Evolutionary conservation across 2,329 filamentous ascomycete species (phyloP).

Genomic region (Aciculosporium take): DNA sequence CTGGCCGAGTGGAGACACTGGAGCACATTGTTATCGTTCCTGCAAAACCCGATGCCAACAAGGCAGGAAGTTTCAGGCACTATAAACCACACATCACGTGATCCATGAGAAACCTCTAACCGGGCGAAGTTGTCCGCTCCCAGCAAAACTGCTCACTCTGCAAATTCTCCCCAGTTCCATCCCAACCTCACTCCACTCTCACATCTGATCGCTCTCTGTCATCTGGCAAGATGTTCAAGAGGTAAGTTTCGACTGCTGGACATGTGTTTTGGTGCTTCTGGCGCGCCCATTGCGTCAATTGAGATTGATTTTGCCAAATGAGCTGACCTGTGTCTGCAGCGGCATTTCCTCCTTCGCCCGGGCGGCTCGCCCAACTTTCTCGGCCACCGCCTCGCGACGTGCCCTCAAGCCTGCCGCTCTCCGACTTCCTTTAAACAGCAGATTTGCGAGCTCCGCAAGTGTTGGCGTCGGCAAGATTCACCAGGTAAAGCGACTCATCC

Average conservation of each 20-base stretch:
- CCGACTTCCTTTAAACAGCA: slow-evolving; percentile 40
- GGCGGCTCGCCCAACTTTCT: slow-evolving; percentile 46
- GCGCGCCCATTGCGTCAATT: slow-evolving; percentile 25
- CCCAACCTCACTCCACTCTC: slow-evolving; percentile 43
- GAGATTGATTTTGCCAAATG: slow-evolving; percentile 38
- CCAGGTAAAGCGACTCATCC: slow-evolving; percentile 38
- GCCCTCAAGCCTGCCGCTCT: slow-evolving; percentile 41
- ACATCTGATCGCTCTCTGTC: slow-evolving; percentile 49
- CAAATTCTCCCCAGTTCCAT: slow-evolving; percentile 34
- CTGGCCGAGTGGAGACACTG: not conserved
- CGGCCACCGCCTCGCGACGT: slow-evolving; percentile 42
- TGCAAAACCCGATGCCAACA: slow-evolving; percentile 6
- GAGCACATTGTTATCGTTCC: slow-evolving; percentile 1
- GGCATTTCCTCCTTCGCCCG: slow-evolving; percentile 52
- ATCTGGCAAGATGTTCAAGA: slow-evolving; percentile 73
- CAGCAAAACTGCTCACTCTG: slow-evolving; percentile 35
- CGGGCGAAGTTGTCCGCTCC: slow-evolving; percentile 27
- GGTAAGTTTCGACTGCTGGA: slow-evolving; percentile 39
- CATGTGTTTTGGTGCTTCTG: slow-evolving; percentile 14
- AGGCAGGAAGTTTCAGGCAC: slow-evolving; percentile 12
- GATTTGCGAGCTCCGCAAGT: slow-evolving; percentile 44
- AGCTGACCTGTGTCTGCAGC: slow-evolving; percentile 33
- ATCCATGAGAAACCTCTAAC: slow-evolving; percentile 28
- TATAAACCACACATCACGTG: slow-evolving; percentile 27
- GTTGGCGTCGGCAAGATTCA: slow-evolving; percentile 54